Evolutionary conservation across 257 asterid species (phyloP).

Genomic region (Ocimum tenuiflorum): DNA sequence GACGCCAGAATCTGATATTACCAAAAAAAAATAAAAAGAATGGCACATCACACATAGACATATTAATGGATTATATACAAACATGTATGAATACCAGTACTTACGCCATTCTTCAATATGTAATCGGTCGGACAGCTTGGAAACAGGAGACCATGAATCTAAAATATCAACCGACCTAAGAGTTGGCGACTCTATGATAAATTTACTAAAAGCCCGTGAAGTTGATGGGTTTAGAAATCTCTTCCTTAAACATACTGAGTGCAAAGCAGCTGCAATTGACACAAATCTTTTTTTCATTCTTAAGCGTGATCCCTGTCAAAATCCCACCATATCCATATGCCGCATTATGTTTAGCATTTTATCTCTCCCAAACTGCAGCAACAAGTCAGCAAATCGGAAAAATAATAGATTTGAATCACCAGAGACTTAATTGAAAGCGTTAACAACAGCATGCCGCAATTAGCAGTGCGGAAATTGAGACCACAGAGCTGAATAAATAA

Average conservation of each 20-base stretch:
- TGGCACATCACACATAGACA: slow-evolving; percentile 8
- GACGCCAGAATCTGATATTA: not conserved
- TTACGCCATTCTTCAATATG: slow-evolving; percentile 25
- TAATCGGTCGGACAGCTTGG: slow-evolving; percentile 17
- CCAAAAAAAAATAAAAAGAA: not conserved
- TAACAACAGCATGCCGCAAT: not conserved
- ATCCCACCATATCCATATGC: not conserved
- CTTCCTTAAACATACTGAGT: slow-evolving; percentile 17
- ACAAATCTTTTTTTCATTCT: slow-evolving; percentile 23
- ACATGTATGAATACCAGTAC: not conserved
- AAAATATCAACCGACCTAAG: slow-evolving; percentile 56
- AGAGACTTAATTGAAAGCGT: not conserved
- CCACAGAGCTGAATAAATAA: not conserved
- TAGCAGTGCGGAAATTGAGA: not conserved
- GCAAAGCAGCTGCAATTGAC: slow-evolving; percentile 20
- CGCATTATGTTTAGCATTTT: slow-evolving; percentile 7
- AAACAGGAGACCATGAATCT: slow-evolving; percentile 44
- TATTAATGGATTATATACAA: not conserved
- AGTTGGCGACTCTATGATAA: slow-evolving; percentile 46
- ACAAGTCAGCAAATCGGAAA: not conserved
- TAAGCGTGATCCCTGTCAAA: slow-evolving; percentile 9
- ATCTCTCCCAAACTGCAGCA: not conserved
- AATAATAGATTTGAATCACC: not conserved
- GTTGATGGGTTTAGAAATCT: slow-evolving; percentile 1
- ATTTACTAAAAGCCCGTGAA: slow-evolving; percentile 32